Percentiles rank a stretch among this genome's conserved stretches.
These are phyloP conservation scores for Dactylellina parvicollis DNA, from an alignment of 2,329 filamentous ascomycete species.

Conservation along the genomic window DNA sequence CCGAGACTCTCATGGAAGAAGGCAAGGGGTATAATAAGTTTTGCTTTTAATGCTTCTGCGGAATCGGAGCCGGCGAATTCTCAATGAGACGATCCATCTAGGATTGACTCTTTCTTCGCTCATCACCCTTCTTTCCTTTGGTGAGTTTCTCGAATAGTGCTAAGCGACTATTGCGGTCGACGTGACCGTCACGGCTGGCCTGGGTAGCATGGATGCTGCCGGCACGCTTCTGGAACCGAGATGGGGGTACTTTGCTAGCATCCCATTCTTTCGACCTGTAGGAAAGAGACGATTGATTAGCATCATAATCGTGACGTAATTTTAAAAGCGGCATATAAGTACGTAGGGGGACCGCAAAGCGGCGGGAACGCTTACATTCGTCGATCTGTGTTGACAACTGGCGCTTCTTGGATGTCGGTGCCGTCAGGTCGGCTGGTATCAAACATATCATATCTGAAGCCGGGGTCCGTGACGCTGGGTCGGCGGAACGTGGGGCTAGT, in stretches of 20 bases:
- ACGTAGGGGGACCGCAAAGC: background rate
- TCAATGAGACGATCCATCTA: conserved; percentile 51
- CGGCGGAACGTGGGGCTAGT: conserved; percentile 39
- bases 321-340: conserved; percentile 14
- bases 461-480: conserved; percentile 15
- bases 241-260: conserved; percentile 73
- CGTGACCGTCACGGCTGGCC: conserved; percentile 72
- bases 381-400: conserved; percentile 19
- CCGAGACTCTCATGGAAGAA: background rate
- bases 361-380: conserved; percentile 30
- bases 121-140: conserved; percentile 32
- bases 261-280: conserved; percentile 62
- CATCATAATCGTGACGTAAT: conserved; percentile 52
- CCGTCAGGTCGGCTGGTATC: conserved; percentile 22
- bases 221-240: conserved; percentile 75
- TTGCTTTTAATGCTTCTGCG: conserved; percentile 37
- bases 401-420: conserved; percentile 23
- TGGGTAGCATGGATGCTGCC: conserved; percentile 75
- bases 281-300: conserved; percentile 11
- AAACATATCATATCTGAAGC: conserved; percentile 52
- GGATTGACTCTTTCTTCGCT: conserved; percentile 53
- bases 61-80: conserved; percentile 44
- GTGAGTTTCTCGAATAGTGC: conserved; percentile 68
- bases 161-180: conserved; percentile 69
- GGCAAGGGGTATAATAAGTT: background rate